These are phyloP conservation scores for Rubia tinctorum DNA, from an alignment of 305 asterid genomes.

Conservation along the genomic window DNA sequence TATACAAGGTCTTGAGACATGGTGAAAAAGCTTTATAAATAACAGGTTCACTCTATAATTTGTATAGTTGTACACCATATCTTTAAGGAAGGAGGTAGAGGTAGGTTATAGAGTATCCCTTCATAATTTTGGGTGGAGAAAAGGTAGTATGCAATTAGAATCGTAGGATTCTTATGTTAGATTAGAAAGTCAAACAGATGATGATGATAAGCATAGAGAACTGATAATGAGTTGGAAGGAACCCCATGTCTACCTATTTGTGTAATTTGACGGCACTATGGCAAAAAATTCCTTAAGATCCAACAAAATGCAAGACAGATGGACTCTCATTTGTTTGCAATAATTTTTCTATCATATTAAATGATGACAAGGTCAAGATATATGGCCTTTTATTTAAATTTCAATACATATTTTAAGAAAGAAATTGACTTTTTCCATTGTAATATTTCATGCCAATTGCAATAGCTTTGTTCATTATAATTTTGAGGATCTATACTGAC, in stretches of 20 bases:
- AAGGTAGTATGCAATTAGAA: background rate
- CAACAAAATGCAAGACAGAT: slow-evolving; percentile 1
- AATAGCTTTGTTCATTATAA: background rate
- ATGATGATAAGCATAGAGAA: too few species aligned
- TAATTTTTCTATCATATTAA: background rate
- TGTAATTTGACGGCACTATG: background rate
- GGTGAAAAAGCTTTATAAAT: background rate
- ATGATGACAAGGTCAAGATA: background rate
- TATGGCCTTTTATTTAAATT: background rate
- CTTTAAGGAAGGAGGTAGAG: background rate
- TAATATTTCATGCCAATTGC: background rate
- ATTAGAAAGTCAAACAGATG: background rate
- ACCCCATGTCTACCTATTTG: background rate
- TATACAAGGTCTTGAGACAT: background rate
- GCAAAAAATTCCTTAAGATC: slow-evolving; percentile 3
- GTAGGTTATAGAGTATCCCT: background rate
- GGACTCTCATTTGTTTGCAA: background rate
- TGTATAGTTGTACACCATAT: too few species aligned
- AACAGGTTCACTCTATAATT: background rate
- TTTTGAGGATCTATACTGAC: background rate
- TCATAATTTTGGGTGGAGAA: background rate
- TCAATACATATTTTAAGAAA: background rate
- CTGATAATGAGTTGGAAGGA: background rate
- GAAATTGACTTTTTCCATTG: background rate
- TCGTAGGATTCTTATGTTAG: background rate